phyloP scores from a whole-genome alignment of 1,284 basidiomycete genomes.

The Heimioporus punctisporus region DNA sequence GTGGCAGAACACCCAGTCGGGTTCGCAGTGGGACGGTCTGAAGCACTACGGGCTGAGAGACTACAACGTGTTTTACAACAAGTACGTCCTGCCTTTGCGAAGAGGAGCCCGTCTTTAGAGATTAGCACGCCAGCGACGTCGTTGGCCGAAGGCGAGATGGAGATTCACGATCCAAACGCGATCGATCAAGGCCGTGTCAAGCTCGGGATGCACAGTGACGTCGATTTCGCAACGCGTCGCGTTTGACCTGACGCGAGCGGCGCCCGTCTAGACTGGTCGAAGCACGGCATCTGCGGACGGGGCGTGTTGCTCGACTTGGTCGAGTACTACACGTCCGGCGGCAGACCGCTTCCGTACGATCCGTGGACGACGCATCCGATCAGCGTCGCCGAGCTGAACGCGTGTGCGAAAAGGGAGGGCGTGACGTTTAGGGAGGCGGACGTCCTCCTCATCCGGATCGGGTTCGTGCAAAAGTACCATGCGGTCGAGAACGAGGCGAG shows the following conservation, averaged over 20 bases:
- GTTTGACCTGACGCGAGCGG: no score
- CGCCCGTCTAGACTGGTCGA: constrained; percentile 63
- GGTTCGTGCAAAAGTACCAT: constrained; percentile 67
- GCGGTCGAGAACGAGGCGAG: constrained; percentile 47
- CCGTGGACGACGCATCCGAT: constrained; percentile 65
- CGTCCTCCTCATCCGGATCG: constrained; percentile 62
- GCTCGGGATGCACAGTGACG: constrained; percentile 65
- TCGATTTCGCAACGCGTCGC: no score
- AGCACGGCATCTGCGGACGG: constrained; percentile 74
- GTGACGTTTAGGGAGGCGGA: constrained; percentile 61
- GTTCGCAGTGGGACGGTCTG: constrained; percentile 77
- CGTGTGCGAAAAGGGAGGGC: constrained; percentile 62
- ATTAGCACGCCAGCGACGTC: constrained; percentile 47
- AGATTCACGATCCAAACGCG: constrained; percentile 50
- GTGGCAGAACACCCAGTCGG: constrained; percentile 70
- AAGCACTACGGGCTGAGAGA: constrained; percentile 60
- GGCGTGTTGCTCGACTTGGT: constrained; percentile 73
- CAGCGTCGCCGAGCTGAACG: constrained; percentile 57
- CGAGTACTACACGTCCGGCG: constrained; percentile 47
- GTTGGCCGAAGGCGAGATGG: constrained; percentile 48
- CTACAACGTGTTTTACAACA: constrained; percentile 65
- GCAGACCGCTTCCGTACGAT: constrained; percentile 55
- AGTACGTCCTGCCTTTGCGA: constrained; percentile 36
- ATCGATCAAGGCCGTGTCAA: constrained; percentile 52
- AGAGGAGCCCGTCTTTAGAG: background rate